Conservation (phyloP, 2,329 filamentous ascomycete species). For the Alternaria incomplexa region DNA sequence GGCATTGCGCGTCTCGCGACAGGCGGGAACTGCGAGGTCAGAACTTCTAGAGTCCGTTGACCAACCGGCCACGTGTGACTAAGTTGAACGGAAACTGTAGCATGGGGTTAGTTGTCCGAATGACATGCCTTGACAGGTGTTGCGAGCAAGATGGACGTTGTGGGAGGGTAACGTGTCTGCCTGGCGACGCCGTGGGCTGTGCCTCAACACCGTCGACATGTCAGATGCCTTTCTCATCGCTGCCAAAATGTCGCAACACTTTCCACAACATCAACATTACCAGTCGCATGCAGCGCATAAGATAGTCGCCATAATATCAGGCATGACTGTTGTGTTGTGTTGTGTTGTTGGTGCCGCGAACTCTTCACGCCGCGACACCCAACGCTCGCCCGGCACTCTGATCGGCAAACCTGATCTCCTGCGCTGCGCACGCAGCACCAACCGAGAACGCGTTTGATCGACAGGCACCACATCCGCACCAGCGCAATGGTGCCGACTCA, state of each 20-base stretch:
- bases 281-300: background rate
- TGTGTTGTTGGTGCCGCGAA: background rate
- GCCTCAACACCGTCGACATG: background rate
- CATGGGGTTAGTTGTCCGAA: background rate
- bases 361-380: background rate
- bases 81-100: background rate
- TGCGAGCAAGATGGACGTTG: background rate
- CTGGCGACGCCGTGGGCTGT: background rate
- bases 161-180: background rate
- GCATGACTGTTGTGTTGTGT: background rate
- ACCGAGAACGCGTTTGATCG: conserved; percentile 9
- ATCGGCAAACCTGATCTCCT: conserved; percentile 14
- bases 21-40: background rate
- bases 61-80: background rate
- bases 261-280: background rate
- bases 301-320: background rate
- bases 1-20: background rate
- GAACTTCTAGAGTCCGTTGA: background rate
- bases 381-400: background rate
- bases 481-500: background rate
- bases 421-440: background rate
- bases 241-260: background rate
- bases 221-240: background rate
- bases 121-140: background rate
- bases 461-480: conserved; percentile 9